A percentile compares a stretch with the other conserved stretches of the same genome.
Conservation (phyloP, 305 asterid genomes). For the Ajuga reptans region DNA sequence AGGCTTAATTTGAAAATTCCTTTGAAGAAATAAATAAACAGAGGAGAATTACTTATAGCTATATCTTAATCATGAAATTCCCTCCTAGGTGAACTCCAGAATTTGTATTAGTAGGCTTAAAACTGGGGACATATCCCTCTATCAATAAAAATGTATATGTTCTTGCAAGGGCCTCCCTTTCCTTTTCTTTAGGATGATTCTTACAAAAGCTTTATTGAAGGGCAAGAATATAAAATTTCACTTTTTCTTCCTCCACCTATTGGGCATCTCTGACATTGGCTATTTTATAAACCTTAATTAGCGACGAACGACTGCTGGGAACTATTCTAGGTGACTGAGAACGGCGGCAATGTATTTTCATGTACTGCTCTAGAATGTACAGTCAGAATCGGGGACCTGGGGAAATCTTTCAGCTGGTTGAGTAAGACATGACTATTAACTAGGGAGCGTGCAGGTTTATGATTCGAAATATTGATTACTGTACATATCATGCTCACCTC, state of each 20-base stretch:
- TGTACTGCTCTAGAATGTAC: conserved; percentile 18
- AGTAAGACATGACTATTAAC: conserved; percentile 17
- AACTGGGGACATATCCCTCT: neutral
- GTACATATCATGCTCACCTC: conserved; percentile 20
- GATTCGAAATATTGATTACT: conserved; percentile 11
- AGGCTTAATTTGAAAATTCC: neutral
- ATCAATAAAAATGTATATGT: neutral
- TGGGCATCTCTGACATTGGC: conserved; percentile 21
- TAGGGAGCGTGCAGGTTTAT: conserved; percentile 14
- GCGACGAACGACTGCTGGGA: conserved; percentile 15
- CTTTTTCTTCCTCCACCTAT: neutral
- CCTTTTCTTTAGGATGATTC: too few relatives aligned
- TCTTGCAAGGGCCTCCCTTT: neutral
- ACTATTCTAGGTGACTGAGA: conserved; percentile 3
- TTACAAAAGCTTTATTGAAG: neutral
- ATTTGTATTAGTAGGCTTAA: neutral
- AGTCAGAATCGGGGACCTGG: conserved; percentile 14
- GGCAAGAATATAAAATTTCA: neutral
- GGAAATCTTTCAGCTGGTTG: conserved; percentile 17
- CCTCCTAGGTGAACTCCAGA: neutral
- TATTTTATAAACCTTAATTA: conserved; percentile 10
- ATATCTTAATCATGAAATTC: conserved; percentile 4
- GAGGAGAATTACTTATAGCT: neutral
- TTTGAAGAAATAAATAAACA: too few relatives aligned
- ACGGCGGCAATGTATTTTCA: conserved; percentile 12